Evolutionary conservation across 495 filamentous ascomycete species (phyloP).

Genomic region (Xylaria curta): DNA sequence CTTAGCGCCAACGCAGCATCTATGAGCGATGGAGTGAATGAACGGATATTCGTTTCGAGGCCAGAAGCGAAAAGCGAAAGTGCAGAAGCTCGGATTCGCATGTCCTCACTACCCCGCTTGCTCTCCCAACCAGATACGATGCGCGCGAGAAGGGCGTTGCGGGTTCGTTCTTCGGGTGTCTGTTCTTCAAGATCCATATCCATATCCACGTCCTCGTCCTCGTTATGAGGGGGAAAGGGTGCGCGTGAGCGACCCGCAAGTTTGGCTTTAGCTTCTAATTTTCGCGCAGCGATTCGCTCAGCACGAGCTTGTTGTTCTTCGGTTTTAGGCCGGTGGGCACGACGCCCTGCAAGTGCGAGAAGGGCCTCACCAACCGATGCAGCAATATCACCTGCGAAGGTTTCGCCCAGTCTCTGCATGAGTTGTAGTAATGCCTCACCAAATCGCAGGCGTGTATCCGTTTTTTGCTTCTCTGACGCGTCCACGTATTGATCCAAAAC

Average conservation of each 20-base stretch:
- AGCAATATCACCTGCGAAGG: constrained; percentile 64
- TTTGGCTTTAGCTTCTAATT: constrained; percentile 47
- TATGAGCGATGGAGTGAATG: constrained; percentile 61
- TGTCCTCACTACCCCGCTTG: constrained; percentile 72
- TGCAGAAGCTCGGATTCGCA: constrained; percentile 78
- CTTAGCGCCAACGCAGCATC: constrained; percentile 70
- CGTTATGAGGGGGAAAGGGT: constrained; percentile 49
- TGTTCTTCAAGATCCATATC: constrained; percentile 54
- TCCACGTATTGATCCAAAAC: constrained; percentile 76
- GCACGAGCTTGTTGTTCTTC: constrained; percentile 60
- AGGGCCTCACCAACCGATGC: constrained; percentile 65
- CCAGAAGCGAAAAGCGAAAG: constrained; percentile 72
- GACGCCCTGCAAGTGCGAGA: constrained; percentile 70
- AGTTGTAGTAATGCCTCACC: constrained; percentile 76
- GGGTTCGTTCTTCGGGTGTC: constrained; percentile 53
- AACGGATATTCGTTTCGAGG: constrained; percentile 69
- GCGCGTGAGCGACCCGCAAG: not conserved
- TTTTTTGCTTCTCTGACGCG: constrained; percentile 57
- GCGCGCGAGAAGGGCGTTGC: constrained; percentile 61
- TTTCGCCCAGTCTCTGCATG: constrained; percentile 68
- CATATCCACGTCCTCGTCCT: constrained; percentile 60
- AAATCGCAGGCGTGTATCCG: constrained; percentile 73
- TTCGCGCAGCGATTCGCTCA: constrained; percentile 49
- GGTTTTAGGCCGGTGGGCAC: constrained; percentile 60
- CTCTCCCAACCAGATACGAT: constrained; percentile 79